Evolutionary conservation across 306 rosid species (phyloP).

Genomic region (Medicago lupulina): DNA sequence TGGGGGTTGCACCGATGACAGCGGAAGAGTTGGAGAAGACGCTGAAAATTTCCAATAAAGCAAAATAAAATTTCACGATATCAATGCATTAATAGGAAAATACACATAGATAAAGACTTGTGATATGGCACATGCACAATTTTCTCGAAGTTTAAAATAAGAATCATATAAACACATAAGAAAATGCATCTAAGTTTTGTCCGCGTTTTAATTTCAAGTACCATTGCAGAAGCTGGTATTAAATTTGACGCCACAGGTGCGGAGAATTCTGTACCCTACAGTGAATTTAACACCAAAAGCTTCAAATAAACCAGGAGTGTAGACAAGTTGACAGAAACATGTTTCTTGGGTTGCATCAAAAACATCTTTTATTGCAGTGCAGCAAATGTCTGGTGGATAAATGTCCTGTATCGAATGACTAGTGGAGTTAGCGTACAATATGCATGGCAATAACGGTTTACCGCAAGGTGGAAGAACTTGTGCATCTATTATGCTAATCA

Average conservation of each 20-base stretch:
- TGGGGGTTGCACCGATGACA: slow-evolving; percentile 16
- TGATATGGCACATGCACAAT: too few species aligned
- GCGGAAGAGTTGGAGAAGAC: slow-evolving; percentile 16
- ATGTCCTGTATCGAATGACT: not conserved
- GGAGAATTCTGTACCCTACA: slow-evolving; percentile 46
- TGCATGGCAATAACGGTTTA: slow-evolving; percentile 34
- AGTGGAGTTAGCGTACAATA: slow-evolving; percentile 26
- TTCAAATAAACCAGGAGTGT: slow-evolving; percentile 41
- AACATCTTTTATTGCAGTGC: slow-evolving; percentile 47
- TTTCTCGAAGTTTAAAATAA: too few species aligned
- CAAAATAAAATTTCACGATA: not conserved
- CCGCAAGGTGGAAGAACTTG: not conserved
- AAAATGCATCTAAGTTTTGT: too few species aligned
- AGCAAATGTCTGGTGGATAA: slow-evolving; percentile 58
- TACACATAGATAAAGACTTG: too few species aligned
- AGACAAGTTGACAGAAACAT: slow-evolving; percentile 65
- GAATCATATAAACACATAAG: too few species aligned
- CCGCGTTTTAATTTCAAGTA: not conserved
- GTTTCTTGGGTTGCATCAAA: slow-evolving; percentile 37
- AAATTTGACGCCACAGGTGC: slow-evolving; percentile 49
- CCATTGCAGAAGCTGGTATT: slow-evolving; percentile 28
- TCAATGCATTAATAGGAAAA: not conserved
- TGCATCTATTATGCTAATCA: slow-evolving; percentile 28
- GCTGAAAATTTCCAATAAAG: slow-evolving; percentile 9
- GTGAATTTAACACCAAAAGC: slow-evolving; percentile 2